Conservation (phyloP, 192 early-diverging fungal species). For the Fimicolochytrium jonesii region DNA sequence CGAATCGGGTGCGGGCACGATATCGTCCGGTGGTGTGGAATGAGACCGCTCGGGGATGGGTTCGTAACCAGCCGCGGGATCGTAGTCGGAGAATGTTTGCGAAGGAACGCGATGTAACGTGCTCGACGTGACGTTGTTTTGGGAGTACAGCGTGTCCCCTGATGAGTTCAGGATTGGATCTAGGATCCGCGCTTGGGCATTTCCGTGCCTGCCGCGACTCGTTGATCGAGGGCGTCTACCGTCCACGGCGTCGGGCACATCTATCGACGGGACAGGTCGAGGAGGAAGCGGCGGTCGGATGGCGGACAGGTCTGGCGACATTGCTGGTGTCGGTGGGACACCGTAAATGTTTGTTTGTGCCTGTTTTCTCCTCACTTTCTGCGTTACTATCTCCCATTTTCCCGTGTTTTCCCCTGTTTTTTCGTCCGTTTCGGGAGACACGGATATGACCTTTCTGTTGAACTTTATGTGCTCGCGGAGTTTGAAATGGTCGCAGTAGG, state of each 20-base stretch:
- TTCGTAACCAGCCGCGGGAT: constrained; percentile 16
- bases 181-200: too few species aligned
- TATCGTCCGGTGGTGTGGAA: neutral
- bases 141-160: too few species aligned
- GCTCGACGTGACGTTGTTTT: too few species aligned
- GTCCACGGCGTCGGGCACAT: neutral
- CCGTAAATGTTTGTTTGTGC: neutral
- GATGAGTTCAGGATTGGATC: too few species aligned
- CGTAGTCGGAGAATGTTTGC: constrained; percentile 5
- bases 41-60: neutral
- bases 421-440: constrained; percentile 37
- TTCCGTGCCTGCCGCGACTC: too few species aligned
- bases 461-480: constrained; percentile 51
- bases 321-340: neutral
- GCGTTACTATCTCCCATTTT: constrained; percentile 40
- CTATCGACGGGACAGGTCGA: too few species aligned
- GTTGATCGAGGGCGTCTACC: constrained; percentile 6
- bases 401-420: constrained; percentile 30
- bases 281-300: neutral
- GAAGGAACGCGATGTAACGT: neutral
- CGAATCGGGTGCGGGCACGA: neutral
- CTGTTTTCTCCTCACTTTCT: constrained; percentile 18
- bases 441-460: constrained; percentile 43
- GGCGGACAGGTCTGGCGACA: neutral
- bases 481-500: constrained; percentile 47